Percentiles rank a stretch among this genome's conserved stretches.
Conservation (phyloP, 2,329 filamentous ascomycete species). For the Raffaelea ambrosiae region DNA sequence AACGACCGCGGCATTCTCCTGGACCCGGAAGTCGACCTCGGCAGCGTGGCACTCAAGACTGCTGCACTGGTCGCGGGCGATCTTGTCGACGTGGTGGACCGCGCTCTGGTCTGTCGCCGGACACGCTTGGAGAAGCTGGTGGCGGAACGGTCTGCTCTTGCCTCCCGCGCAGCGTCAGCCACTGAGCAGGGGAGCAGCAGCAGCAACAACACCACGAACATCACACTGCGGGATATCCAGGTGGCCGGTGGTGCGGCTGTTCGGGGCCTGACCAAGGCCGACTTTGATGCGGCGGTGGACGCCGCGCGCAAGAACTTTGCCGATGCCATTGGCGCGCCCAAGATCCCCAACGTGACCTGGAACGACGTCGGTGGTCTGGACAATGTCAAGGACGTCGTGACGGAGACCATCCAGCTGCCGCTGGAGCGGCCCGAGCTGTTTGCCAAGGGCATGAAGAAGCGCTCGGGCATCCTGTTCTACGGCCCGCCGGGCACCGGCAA, state of each 20-base stretch:
- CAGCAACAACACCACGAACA: slow-evolving; percentile 10
- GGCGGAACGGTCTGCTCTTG: not conserved
- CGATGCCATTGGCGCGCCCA: slow-evolving; percentile 91
- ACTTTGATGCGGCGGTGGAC: slow-evolving; percentile 91
- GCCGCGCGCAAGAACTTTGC: slow-evolving; percentile 96
- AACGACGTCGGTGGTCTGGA: slow-evolving; percentile 88
- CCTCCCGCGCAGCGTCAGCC: no score
- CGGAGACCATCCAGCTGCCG: slow-evolving; percentile 91
- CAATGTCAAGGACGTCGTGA: slow-evolving; percentile 94
- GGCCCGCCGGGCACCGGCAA: slow-evolving; percentile 88
- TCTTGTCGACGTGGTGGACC: slow-evolving; percentile 86
- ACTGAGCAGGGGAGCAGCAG: slow-evolving; percentile 24
- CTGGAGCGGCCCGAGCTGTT: slow-evolving; percentile 89
- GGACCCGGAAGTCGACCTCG: slow-evolving; percentile 74
- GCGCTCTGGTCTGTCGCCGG: slow-evolving; percentile 70
- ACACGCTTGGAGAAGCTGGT: slow-evolving; percentile 70
- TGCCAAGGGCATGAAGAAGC: slow-evolving; percentile 96
- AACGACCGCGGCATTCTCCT: slow-evolving; percentile 68
- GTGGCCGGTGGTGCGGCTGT: slow-evolving; percentile 76
- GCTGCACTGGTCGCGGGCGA: slow-evolving; percentile 92
- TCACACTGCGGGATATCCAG: slow-evolving; percentile 76
- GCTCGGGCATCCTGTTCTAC: slow-evolving; percentile 87
- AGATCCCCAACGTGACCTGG: slow-evolving; percentile 96
- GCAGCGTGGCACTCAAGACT: slow-evolving; percentile 84
- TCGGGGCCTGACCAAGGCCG: slow-evolving; percentile 67